A percentile compares a stretch with the other conserved stretches of the same genome.
phyloP scores from a whole-genome alignment of 371 early-diverging fungal species.

The Fennellomyces sp. region DNA sequence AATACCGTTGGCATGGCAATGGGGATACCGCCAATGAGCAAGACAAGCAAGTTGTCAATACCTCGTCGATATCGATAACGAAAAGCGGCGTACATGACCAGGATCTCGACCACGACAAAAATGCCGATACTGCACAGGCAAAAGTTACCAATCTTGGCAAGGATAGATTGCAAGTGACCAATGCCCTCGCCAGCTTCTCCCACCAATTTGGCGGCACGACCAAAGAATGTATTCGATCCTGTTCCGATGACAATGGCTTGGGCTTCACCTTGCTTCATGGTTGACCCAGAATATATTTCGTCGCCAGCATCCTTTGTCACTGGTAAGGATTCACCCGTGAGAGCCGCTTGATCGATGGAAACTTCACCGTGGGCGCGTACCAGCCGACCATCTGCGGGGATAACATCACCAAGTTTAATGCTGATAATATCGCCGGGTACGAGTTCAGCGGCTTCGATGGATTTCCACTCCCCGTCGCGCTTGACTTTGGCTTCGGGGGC shows the following conservation, averaged over 20 bases:
- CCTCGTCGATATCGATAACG: conserved; percentile 69
- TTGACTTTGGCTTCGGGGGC: conserved; percentile 76
- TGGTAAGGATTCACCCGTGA: conserved; percentile 84
- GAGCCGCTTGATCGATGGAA: conserved; percentile 77
- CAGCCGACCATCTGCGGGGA: conserved; percentile 78
- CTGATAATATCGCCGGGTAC: conserved; percentile 80
- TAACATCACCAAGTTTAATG: conserved; percentile 77
- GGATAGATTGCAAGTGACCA: conserved; percentile 86
- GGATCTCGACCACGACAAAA: conserved; percentile 77
- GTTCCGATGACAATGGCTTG: conserved; percentile 87
- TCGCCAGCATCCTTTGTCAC: conserved; percentile 73
- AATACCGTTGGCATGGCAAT: conserved; percentile 85
- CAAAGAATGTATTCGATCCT: conserved; percentile 88
- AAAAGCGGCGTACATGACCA: conserved; percentile 82
- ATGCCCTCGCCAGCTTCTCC: conserved; percentile 79
- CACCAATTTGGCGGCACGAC: conserved; percentile 85
- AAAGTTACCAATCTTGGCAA: conserved; percentile 93
- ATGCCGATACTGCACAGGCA: conserved; percentile 71
- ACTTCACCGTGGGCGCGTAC: conserved; percentile 44
- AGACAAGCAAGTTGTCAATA: conserved; percentile 73
- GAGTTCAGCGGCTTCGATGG: conserved; percentile 56
- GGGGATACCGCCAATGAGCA: conserved; percentile 82
- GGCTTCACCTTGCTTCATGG: conserved; percentile 93
- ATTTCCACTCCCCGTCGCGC: conserved; percentile 59
- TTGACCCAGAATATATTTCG: conserved; percentile 76